Percentiles rank a stretch among this genome's conserved stretches.
Evolutionary conservation across 495 filamentous ascomycete species (phyloP).

Genomic region (Symbiotaphrina buchneri): DNA sequence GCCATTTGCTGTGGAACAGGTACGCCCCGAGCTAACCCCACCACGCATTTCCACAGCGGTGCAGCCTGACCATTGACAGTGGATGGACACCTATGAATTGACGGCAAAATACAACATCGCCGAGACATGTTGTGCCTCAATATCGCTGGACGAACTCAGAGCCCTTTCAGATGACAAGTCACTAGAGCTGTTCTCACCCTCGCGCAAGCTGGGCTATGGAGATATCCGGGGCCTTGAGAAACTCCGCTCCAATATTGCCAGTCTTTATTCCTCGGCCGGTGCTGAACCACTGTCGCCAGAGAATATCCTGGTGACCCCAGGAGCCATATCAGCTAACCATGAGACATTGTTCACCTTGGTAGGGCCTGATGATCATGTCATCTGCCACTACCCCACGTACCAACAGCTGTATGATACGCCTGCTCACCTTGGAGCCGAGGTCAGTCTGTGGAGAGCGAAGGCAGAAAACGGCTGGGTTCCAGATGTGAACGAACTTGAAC

Average conservation of each 20-base stretch:
- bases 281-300: conserved; percentile 29
- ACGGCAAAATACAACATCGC: conserved; percentile 62
- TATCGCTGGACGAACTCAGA: conserved; percentile 52
- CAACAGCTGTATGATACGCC: conserved; percentile 71
- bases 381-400: conserved; percentile 80
- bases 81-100: conserved; percentile 74
- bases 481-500: conserved; percentile 40
- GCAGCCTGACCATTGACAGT: too few species aligned
- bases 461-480: conserved; percentile 41
- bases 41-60: too few species aligned
- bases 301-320: conserved; percentile 55
- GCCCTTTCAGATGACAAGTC: conserved; percentile 28
- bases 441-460: conserved; percentile 57
- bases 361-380: conserved; percentile 65
- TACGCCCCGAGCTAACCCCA: conserved; percentile 12
- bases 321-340: conserved; percentile 73
- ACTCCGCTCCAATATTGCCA: conserved; percentile 36
- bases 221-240: conserved; percentile 44
- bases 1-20: conserved; percentile 58
- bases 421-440: conserved; percentile 54
- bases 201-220: conserved; percentile 42
- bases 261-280: conserved; percentile 35
- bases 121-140: conserved; percentile 67
- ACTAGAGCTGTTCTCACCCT: conserved; percentile 14
- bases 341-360: conserved; percentile 52